Evolutionary conservation across 2,329 filamentous ascomycete species (phyloP), one percentile per base, ranked within the genome.

Genomic region (Dothidotthia symphoricarpi): DNA sequence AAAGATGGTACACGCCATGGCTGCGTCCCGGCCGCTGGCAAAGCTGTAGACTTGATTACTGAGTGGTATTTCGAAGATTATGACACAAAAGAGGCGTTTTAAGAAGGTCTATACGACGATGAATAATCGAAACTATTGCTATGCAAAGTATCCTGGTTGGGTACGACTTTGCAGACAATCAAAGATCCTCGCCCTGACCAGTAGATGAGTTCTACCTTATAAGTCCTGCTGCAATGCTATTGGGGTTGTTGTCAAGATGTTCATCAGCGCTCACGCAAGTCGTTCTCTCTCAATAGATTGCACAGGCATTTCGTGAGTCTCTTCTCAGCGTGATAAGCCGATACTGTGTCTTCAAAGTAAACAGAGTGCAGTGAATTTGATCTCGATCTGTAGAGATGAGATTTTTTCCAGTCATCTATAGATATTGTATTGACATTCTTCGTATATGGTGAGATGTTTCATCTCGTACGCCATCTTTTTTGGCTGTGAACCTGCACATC

Each of bases 321-420:
- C 26, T 28, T 28, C 26, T 28, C 26, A 28, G 26, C 26, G 26
- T 28, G 26, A 28, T 7, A 28, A 28, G 26, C 26, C 26, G 26
- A 28, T 28, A 28, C 26, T n/a, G 26, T 28, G 26, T 28, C 26
- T 28, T 28, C 26, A 28, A 28, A 28, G 26, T 28, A 28, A 13
- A n/a, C 26, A 28, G 26, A 28, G 26, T 13, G 26, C 15, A 28
- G n/a, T 28, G 26, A 28, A 28, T 11, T 7, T 28, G 26, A 28
- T 28, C 26, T 8, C n/a, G 26, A 28, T 11, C 26, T 28, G 26
- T 28, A 28, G 26, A 28, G n/a, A 28, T 28, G 15, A 28, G 12
- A 14, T 28, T 28, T 28, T 8, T 8, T 28, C 26, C 26, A 28
- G 7, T 28, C n/a, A 13, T 28, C 26, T 28, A 28, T 28, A 28